phyloP scores from a whole-genome alignment of 2,329 filamentous ascomycete species.

The Hyphodiscus sp. region DNA sequence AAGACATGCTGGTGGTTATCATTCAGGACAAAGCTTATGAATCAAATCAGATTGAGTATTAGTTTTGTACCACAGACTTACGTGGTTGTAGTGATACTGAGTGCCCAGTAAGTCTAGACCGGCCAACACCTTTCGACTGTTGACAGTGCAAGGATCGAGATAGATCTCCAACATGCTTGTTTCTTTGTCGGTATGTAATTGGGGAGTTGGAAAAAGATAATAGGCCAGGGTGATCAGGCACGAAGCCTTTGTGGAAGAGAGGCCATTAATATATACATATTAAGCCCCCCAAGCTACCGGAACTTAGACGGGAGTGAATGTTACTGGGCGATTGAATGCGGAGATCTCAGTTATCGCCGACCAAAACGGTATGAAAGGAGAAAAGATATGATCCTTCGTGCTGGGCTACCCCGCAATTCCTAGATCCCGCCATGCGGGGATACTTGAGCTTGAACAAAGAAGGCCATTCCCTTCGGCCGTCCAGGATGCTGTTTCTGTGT shows the following conservation, averaged over 20 bases:
- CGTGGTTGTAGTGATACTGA: conserved; percentile 9
- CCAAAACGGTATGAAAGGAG: no score
- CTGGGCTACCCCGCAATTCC: not conserved
- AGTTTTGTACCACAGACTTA: not conserved
- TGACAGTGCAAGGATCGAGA: conserved; percentile 14
- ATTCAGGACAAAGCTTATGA: not conserved
- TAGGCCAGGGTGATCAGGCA: no score
- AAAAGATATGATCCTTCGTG: no score
- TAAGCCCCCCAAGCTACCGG: no score
- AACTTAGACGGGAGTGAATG: no score
- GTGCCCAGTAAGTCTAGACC: conserved; percentile 12
- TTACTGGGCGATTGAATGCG: no score
- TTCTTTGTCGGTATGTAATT: not conserved
- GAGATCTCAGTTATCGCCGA: no score
- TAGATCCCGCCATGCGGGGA: not conserved
- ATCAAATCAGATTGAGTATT: not conserved
- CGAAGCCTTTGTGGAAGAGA: no score
- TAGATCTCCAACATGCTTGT: conserved; percentile 13
- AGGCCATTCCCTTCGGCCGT: not conserved
- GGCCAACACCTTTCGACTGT: conserved; percentile 12
- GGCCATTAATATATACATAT: no score
- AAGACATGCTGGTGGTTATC: no score
- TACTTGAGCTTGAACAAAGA: not conserved
- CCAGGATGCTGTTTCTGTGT: not conserved
- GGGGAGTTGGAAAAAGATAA: no score